Percentiles rank a stretch among this genome's conserved stretches.
These are phyloP conservation scores for Tricholoma sp. DNA, from an alignment of 768 basidiomycete species.

Conservation along the genomic window DNA sequence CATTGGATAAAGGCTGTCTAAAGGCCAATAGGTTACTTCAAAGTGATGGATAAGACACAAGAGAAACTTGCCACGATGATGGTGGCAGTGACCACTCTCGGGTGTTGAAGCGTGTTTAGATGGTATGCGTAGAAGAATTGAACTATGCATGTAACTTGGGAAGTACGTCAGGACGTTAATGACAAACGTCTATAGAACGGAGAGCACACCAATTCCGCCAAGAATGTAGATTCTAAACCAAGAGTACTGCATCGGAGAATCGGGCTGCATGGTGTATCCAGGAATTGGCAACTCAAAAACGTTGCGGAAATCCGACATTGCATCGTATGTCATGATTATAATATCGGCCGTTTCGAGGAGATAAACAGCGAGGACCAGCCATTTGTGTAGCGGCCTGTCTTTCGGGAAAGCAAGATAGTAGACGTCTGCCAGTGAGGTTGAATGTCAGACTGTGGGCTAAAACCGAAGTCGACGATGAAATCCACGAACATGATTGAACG, in stretches of 20 bases:
- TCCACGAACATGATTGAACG: neutral
- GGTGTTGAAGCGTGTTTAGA: neutral
- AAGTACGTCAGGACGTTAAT: neutral
- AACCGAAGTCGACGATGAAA: neutral
- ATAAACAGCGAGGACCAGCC: constrained; percentile 10
- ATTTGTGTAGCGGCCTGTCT: constrained; percentile 9
- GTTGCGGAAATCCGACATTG: neutral
- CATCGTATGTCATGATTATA: constrained; percentile 3
- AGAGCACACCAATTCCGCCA: neutral
- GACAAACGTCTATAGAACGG: neutral
- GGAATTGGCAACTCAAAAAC: neutral
- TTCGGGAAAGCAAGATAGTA: constrained; percentile 16
- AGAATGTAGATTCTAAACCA: constrained; percentile 2
- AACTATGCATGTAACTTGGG: neutral
- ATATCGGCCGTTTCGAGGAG: constrained; percentile 11
- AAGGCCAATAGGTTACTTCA: too few species aligned
- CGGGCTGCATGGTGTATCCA: neutral
- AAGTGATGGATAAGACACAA: neutral
- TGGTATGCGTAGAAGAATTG: constrained; percentile 1
- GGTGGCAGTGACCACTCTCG: neutral
- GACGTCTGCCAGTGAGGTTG: constrained; percentile 4
- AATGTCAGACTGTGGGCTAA: neutral
- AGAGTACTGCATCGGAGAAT: neutral
- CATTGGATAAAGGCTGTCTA: neutral
- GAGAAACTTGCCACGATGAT: neutral